Evolutionary conservation across 23 red algal species (phyloP), one percentile per base, ranked within the genome.

Genomic region (Gracilaria gracilis): DNA sequence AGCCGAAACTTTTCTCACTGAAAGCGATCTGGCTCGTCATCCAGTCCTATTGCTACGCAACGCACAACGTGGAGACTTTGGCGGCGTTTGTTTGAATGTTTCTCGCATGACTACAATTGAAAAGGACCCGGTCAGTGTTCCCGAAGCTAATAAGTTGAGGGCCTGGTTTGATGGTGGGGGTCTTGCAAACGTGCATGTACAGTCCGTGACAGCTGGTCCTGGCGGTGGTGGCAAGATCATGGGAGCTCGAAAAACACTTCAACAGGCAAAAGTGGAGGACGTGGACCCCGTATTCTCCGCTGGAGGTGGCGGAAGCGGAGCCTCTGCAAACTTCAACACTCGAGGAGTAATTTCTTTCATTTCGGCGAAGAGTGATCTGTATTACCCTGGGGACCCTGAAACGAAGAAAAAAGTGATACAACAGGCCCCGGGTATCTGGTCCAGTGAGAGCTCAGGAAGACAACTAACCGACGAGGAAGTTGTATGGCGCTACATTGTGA

Each of bases 161-260:
- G 91, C 76, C 15, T 99, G 97, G 97, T 99, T 79, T 85, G 97
- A 99, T 74, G 67, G 85, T 25, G 93, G 55, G 13, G 97, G 97
- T 27, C 64, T 82, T 17, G 88, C 84, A 16, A 39, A 81, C 46
- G 54, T 80, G n/a, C 72, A 58, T 28, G 85, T 91, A 20, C 88
- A 84, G 42, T 82, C 86, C 0, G 58, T 98, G 9, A 85, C 84
- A 4, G 42, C 72, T 8, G 55, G 55, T 14, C 54, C 81, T 20
- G 83, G 93, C 20, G 39, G 49, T 24, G 85, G 83, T 12, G 75
- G 82, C 0, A 87, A 91, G 58, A 66, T 95, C 49, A 36, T 49
- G 53, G 82, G 80, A 32, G 35, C 84, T 3, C 86, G 97, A 33
- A 98, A 98, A 76, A 94, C 97, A 1, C 80, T 99, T 35, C 67